Evolutionary conservation across 2,329 filamentous ascomycete genomes (phyloP).

Genomic region (Clathrospora elynae): DNA sequence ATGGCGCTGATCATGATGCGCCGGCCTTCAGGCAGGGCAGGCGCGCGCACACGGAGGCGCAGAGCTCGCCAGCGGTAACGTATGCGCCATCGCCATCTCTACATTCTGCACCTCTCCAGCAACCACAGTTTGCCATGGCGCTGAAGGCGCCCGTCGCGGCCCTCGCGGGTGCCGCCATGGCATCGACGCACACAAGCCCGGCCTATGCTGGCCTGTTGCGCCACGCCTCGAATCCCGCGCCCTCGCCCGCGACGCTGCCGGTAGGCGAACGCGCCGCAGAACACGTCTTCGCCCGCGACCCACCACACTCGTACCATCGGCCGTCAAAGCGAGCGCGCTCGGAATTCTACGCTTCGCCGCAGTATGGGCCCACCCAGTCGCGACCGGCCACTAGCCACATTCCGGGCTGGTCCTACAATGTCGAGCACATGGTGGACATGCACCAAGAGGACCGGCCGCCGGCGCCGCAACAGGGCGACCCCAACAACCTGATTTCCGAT

Average conservation of each 20-base stretch:
- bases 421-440: conserved; percentile 48
- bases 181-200: conserved; percentile 47
- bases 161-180: conserved; percentile 50
- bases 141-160: conserved; percentile 51
- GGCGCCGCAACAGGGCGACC: conserved; percentile 37
- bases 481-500: conserved; percentile 48
- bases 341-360: conserved; percentile 57
- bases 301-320: conserved; percentile 48
- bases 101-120: conserved; percentile 32
- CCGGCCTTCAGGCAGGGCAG: conserved; percentile 5
- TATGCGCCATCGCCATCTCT: conserved; percentile 22
- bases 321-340: conserved; percentile 66
- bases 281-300: conserved; percentile 25
- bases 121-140: conserved; percentile 29
- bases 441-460: conserved; percentile 26
- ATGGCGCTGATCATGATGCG: conserved; percentile 10
- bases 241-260: conserved; percentile 26
- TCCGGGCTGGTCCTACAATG: conserved; percentile 47
- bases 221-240: conserved; percentile 26
- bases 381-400: conserved; percentile 56
- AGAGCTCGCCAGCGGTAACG: conserved; percentile 16
- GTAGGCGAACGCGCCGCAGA: conserved; percentile 30
- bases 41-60: conserved; percentile 19
- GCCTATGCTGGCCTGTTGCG: conserved; percentile 30
- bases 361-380: conserved; percentile 44